Base-by-base conservation (phyloP, 257 asterid genomes). In the Fraxinus pennsylvanica region DNA sequence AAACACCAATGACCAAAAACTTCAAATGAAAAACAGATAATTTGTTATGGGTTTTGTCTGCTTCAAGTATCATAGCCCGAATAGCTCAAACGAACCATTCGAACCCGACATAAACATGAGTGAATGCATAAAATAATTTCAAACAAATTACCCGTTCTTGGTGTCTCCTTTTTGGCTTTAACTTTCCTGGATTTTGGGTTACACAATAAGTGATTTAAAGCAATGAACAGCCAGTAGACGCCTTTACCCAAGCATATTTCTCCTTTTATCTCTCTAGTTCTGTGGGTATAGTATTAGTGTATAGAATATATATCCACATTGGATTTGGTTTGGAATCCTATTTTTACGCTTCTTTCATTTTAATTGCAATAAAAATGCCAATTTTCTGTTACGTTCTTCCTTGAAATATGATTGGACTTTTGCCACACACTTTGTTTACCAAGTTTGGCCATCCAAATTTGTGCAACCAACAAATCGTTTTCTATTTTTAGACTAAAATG, bases 191-290 rank as follows among this genome's bases (percentile, higher is more conserved):
- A 79, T 63, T 79, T 59, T 36, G 79, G 70, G 33, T 75, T 75
- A 71, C 79, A 82, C 78, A 80, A 74, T 77, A 79, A 68, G 87
- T 75, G 82, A 73, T 76, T 54, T 67, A 22, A 80, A 68, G 68
- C 21, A 54, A 82, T 74, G 57, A 79, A 78, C 36, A 59, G 36
- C 69, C 35, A 63, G 36, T 74, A 83, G 50, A 68, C 78, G 77
- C 86, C 83, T 79, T 79, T 30, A 78, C 30, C 78, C 76, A 79
- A 75, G 79, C 79, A 30, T 38, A 77, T 43, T 67, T 76, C 82
- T 21, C 83, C 74, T 75, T 32, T 70, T 39, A 75, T 52, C 33
- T 75, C 43, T 78, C 68, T 63, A 67, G 54, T 61, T 82, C 43
- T 32, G 30, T 78, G 75, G 57, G 54, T 74, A 29, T 32, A 27